Evolutionary conservation across 2,329 filamentous ascomycete species (phyloP), one percentile per base, ranked within the genome.

Genomic region (Aspergillus transmontanensis): DNA sequence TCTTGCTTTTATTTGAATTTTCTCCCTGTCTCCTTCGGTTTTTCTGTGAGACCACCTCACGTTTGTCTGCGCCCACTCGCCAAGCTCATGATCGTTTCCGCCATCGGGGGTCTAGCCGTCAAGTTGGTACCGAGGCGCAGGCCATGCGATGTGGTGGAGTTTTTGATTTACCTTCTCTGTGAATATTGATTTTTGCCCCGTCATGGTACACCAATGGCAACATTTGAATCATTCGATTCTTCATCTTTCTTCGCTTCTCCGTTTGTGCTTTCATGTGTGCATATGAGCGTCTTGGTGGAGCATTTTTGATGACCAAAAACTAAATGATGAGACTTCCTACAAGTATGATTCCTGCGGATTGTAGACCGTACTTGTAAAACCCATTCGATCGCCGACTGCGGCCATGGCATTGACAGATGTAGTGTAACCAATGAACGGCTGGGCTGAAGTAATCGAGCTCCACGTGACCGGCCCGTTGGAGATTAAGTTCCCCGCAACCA

Each of bases 181-280:
- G 68, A 61, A 70, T 70, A 70, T 69, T 70, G 41, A 9, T 64
- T 64, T 36, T 23, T 50, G 36, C 41, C 46, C 56, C 45, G 51
- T 64, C 48, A 32, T 55, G 61, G 61, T 61, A 58, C 28, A 48
- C 30, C 62, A 65, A 60, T 63, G 61, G 60, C 64, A 70, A 59
- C 64, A 68, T 64, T 45, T 60, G 60, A 68, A 59, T 56, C 57
- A 57, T 66, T 66, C 57, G 59, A 60, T 65, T 64, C 61, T 43
- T 59, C 48, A 58, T 51, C 34, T 36, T 61, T 62, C 50, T 61
- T 60, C 57, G 53, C 57, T 61, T 54, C 63, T 62, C 58, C 48
- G 61, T 23, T 60, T 62, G 48, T 62, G 36, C 46, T 39, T 61
- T 61, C 39, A 57, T n/a, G 60, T 61, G 55, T 59, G 60, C 28